Base-by-base conservation (phyloP, 1,139 yeast genomes). In the Nakaseomyces nivariensis region DNA sequence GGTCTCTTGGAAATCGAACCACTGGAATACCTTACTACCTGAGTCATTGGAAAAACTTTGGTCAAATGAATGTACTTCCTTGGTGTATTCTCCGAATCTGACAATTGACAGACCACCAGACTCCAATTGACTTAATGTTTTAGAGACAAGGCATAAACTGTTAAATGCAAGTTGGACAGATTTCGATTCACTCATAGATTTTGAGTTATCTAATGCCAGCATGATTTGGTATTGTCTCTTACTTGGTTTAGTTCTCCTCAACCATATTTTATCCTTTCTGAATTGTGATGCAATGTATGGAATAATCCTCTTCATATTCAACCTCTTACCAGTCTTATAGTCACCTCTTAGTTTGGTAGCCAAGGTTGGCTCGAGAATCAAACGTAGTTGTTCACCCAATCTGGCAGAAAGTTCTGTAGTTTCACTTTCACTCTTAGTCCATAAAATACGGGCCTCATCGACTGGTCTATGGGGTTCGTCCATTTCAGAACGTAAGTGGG, bases 231-330 rank as follows among this genome's bases (percentile, higher is more conserved):
- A 94, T 66, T 90, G 95, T 61, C 99, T 82, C 71, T 94, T 92
- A 56, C 96, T 86, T 49, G 98, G 99, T 66, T 92, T 92, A 7
- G 97, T 90, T 69, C 99, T 81, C 64, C 97, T 80, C 72, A 94
- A 76, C 99, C 99, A 94, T 54, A 94, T 94, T 73, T 94, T 94
- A 68, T 94, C 99, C 68, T 92, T 92, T 63, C 96, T 82, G 78
- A 89, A 94, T 63, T 90, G 96, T 46, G 96, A 86, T 1, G 99
- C 98, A 72, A 94, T 92, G 69, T 92, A 94, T 11, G 98, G 96
- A 62, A 94, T 92, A 58, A 94, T 94, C 58, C 97, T 76, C 74
- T 90, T 92, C 97, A 94, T 90, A 68, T 94, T 94, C 62, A 94
- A 77, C 57, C 98, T 76, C 68, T 94, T 94, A 67, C 99, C 99